These are phyloP conservation scores for Apodospora peruviana DNA, from an alignment of 495 filamentous ascomycete genomes.

Conservation along the genomic window DNA sequence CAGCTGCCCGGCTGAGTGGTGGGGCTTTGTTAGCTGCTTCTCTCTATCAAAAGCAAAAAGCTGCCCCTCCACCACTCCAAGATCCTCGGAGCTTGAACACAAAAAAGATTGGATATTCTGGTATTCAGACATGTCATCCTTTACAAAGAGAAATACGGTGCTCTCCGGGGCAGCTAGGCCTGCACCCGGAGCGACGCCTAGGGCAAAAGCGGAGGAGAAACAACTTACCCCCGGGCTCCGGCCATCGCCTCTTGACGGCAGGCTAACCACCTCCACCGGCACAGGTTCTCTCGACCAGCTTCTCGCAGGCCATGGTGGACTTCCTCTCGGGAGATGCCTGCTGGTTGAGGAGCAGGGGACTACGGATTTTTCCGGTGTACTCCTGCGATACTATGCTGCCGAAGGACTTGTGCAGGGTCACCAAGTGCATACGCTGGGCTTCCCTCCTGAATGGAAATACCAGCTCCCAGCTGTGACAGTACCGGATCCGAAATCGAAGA, in stretches of 20 bases:
- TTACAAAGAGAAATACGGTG: constrained; percentile 80
- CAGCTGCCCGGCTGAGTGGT: too few relatives aligned
- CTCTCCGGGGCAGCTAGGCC: constrained; percentile 28
- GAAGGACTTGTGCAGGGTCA: constrained; percentile 93
- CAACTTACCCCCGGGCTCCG: constrained; percentile 61
- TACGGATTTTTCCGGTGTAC: constrained; percentile 82
- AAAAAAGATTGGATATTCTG: too few relatives aligned
- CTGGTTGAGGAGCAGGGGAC: constrained; percentile 90
- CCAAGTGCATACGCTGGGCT: constrained; percentile 75
- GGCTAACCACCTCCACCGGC: constrained; percentile 86
- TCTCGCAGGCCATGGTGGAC: constrained; percentile 81
- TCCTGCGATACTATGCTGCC: constrained; percentile 86
- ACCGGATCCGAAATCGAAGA: constrained; percentile 35
- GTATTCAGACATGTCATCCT: constrained; percentile 61
- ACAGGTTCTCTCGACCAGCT: constrained; percentile 77
- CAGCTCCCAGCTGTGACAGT: constrained; percentile 72
- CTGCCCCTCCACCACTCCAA: too few relatives aligned
- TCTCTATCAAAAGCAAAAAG: too few relatives aligned
- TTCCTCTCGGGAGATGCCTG: constrained; percentile 74
- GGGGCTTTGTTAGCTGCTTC: too few relatives aligned
- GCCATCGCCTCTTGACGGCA: constrained; percentile 84
- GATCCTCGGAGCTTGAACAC: too few relatives aligned
- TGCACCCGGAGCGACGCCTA: constrained; percentile 15
- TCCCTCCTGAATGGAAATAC: constrained; percentile 71
- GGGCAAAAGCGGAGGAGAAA: constrained; percentile 15